Evolutionary conservation across 768 basidiomycete species (phyloP).

Genomic region (Coprinopsis sp.): DNA sequence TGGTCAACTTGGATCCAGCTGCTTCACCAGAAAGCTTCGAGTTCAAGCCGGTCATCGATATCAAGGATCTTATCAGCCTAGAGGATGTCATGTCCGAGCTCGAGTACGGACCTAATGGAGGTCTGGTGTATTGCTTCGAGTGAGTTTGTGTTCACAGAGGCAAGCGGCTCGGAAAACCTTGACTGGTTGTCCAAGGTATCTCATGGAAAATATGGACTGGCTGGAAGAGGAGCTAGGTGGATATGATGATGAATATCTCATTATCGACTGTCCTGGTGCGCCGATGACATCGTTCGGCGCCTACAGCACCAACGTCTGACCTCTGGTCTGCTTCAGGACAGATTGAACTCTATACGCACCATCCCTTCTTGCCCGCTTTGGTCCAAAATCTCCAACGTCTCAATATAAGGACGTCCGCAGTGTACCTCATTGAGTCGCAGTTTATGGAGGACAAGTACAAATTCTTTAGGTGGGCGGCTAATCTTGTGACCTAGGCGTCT

Average conservation of each 20-base stretch:
- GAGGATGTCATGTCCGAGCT: conserved; percentile 97
- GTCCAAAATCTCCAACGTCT: conserved; percentile 70
- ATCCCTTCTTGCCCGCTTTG: conserved; percentile 90
- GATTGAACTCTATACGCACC: conserved; percentile 98
- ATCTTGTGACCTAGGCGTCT: not conserved
- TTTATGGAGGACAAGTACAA: conserved; percentile 99
- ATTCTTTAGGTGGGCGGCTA: conserved; percentile 72
- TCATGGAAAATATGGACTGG: conserved; percentile 98
- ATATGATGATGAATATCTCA: conserved; percentile 93
- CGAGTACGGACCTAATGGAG: conserved; percentile 94
- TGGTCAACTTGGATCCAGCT: conserved; percentile 97
- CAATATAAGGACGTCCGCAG: conserved; percentile 82
- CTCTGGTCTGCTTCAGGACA: conserved; percentile 53
- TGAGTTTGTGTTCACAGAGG: conserved; percentile 52
- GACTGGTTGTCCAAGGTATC: conserved; percentile 55
- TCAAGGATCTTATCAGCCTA: conserved; percentile 85
- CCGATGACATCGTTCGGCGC: not conserved
- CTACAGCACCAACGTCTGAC: not conserved
- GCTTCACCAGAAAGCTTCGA: conserved; percentile 85
- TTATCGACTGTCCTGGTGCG: conserved; percentile 88
- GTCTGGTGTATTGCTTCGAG: conserved; percentile 98
- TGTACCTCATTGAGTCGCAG: conserved; percentile 94
- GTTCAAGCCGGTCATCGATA: conserved; percentile 89
- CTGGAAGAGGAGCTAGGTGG: conserved; percentile 92
- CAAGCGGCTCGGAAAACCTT: conserved; percentile 4